Evolutionary conservation across 805 yeast species (phyloP), one percentile per base, ranked within the genome.

Genomic region (Kurtzmaniella fragi): DNA sequence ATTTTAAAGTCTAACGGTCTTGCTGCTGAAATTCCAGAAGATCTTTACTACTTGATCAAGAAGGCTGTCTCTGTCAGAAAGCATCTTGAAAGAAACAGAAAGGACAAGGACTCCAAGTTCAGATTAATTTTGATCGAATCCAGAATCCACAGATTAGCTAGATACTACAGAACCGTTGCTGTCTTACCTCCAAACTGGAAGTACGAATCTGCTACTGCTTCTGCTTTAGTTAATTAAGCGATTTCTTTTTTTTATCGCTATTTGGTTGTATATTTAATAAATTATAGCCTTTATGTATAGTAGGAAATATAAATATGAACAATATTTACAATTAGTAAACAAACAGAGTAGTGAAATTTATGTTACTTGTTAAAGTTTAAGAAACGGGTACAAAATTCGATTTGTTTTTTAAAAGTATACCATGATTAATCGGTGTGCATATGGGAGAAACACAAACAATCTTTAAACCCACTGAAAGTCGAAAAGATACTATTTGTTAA

Each of bases 131-230:
- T 93, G 75, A 90, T 93, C 74, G 99, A 93, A 81, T 91, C 98
- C 56, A 90, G 99, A 89, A 93, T 93, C 80, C 99, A 93, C 95
- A 91, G 99, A 84, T 86, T 93, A 71, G 96, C 99, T 61, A 87
- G 99, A 81, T 93, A 93, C 95, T 93, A 93, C 96, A 91, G 96
- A 88, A 87, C 96, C 64, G 96, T 88, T 64, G 80, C 95, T 67
- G 98, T 93, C 64, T 84, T 93, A 70, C 99, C 99, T 64, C 98
- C 99, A 72, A 90, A 85, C 93, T 93, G 99, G 99, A 93, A 93
- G 81, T 93, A 86, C 95, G 99, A 93, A 82, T 91, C 99, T 60
- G 96, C 99, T 70, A 93, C 99, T 69, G 99, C 99, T 70, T 93
- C 99, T 65, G 95, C 99, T 75, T 83, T 93, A 76, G 99, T 93